Conservation (phyloP, 768 basidiomycete species). For the Boletales sp. region DNA sequence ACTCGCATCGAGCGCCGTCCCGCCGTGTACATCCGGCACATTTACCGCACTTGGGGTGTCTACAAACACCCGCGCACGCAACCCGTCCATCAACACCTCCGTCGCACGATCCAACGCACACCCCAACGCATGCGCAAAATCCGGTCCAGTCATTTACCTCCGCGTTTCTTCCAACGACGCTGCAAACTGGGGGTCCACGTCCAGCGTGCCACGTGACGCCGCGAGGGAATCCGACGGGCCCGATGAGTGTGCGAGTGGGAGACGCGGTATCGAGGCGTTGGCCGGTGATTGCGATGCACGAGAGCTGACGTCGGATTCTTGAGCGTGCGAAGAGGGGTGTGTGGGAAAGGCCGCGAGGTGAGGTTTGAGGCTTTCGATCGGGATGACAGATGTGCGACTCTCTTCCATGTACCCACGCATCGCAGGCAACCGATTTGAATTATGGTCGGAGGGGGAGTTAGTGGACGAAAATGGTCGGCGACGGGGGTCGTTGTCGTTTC, state of each 20-base stretch:
- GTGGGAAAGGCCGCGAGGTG: slow-evolving; percentile 17
- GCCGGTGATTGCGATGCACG: slow-evolving; percentile 25
- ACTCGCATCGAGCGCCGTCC: slow-evolving; percentile 11
- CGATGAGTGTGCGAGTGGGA: neutral
- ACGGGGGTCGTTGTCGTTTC: neutral
- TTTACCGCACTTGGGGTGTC: slow-evolving; percentile 19
- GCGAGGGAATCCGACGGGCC: neutral
- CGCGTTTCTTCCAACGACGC: slow-evolving; percentile 69
- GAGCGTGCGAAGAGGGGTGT: slow-evolving; percentile 13
- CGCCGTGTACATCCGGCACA: slow-evolving; percentile 5
- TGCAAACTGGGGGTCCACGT: slow-evolving; percentile 43
- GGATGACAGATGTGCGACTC: slow-evolving; percentile 15
- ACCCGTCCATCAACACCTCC: slow-evolving; percentile 55
- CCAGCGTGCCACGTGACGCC: slow-evolving; percentile 4
- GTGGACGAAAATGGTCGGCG: neutral
- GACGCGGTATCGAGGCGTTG: slow-evolving; percentile 21
- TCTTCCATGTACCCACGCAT: neutral
- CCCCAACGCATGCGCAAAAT: slow-evolving; percentile 69
- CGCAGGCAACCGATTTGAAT: neutral
- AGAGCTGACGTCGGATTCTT: slow-evolving; percentile 20
- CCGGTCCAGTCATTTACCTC: slow-evolving; percentile 55
- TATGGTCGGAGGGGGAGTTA: neutral
- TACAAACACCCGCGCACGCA: slow-evolving; percentile 64
- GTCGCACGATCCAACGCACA: slow-evolving; percentile 71
- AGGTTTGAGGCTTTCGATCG: slow-evolving; percentile 11